Evolutionary conservation across 75 land plant species (phyloP).

Genomic region (Pinus albicaulis): DNA sequence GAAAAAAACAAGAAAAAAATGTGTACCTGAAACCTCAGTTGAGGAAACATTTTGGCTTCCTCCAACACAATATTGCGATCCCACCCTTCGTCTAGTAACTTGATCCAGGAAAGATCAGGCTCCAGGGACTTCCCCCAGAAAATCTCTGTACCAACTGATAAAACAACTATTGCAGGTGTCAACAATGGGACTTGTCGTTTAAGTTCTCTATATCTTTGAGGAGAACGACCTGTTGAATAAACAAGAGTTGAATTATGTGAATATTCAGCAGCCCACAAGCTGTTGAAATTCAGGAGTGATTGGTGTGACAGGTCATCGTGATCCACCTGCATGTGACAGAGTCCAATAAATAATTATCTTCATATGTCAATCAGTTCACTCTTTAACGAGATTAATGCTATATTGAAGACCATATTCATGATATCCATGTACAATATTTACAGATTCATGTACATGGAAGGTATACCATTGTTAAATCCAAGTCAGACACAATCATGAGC

Average conservation of each 20-base stretch:
- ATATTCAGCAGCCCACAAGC: constrained; percentile 49
- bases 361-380: background rate
- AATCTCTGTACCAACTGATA: constrained; percentile 57
- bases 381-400: background rate
- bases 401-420: background rate
- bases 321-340: constrained; percentile 34
- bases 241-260: constrained; percentile 32
- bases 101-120: constrained; percentile 36
- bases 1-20: background rate
- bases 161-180: constrained; percentile 33
- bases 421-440: background rate
- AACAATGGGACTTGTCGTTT: constrained; percentile 30
- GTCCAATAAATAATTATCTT: background rate
- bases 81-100: constrained; percentile 34
- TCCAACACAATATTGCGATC: constrained; percentile 33
- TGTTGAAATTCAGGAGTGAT: constrained; percentile 35
- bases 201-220: constrained; percentile 28
- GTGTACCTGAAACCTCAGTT: constrained; percentile 33
- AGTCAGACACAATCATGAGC: constrained; percentile 49
- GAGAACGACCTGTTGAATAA: constrained; percentile 43
- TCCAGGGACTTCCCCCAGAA: constrained; percentile 29
- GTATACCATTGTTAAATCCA: constrained; percentile 44
- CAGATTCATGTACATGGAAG: too few relatives aligned
- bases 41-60: constrained; percentile 28
- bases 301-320: constrained; percentile 33